Conservation (phyloP, 495 filamentous ascomycete species). For the Penicillium riverlandense region DNA sequence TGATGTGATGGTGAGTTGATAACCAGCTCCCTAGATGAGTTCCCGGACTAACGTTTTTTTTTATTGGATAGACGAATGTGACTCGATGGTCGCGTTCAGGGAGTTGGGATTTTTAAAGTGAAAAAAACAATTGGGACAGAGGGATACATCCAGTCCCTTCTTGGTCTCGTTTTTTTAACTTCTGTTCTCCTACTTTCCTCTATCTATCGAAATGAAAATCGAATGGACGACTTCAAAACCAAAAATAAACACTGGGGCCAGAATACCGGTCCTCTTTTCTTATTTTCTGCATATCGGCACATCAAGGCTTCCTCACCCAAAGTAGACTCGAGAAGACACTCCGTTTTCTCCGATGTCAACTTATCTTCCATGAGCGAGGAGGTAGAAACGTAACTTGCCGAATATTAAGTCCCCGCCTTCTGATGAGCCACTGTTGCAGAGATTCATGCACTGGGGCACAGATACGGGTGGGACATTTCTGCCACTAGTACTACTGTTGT, state of each 20-base stretch:
- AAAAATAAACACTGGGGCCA: background rate
- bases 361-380: conserved; percentile 32
- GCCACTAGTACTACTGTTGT: background rate
- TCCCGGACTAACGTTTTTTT: no score
- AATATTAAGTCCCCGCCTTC: conserved; percentile 51
- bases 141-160: conserved; percentile 18
- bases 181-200: conserved; percentile 18
- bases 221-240: conserved; percentile 24
- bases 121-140: conserved; percentile 10
- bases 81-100: conserved; percentile 26
- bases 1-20: conserved; percentile 26
- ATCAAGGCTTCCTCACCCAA: conserved; percentile 36
- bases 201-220: conserved; percentile 28
- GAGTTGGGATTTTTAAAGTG: conserved; percentile 14
- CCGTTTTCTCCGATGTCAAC: conserved; percentile 15
- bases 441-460: conserved; percentile 74
- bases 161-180: conserved; percentile 14
- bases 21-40: no score
- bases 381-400: conserved; percentile 31
- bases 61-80: conserved; percentile 14
- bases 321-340: conserved; percentile 15
- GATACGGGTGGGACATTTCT: conserved; percentile 84
- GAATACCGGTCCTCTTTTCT: conserved; percentile 1
- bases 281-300: conserved; percentile 20
- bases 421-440: conserved; percentile 80